Percentiles rank a stretch among this genome's conserved stretches.
These are phyloP conservation scores for Mycena pura DNA, from an alignment of 768 basidiomycete species.

Conservation along the genomic window DNA sequence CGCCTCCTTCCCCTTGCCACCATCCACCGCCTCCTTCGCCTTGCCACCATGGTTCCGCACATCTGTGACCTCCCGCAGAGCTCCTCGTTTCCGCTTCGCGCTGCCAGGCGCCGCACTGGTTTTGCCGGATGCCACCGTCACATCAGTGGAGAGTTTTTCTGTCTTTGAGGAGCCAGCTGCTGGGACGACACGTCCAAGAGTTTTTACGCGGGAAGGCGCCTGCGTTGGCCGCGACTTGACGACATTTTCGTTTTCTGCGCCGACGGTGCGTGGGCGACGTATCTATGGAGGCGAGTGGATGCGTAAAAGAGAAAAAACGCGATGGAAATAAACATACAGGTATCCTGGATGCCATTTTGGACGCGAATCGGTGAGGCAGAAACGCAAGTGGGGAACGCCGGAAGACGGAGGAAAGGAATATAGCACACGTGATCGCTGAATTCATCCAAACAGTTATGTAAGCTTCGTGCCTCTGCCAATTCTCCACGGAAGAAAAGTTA, in stretches of 20 bases:
- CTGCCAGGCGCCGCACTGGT: constrained; percentile 2
- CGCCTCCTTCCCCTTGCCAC: background rate
- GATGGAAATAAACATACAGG: background rate
- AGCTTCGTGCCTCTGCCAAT: no score
- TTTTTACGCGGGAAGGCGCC: constrained; percentile 5
- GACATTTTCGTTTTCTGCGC: constrained; percentile 23
- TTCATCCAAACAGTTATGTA: no score
- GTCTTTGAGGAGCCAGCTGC: background rate
- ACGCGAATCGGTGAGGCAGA: no score
- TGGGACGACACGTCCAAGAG: background rate
- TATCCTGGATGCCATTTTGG: constrained; percentile 26
- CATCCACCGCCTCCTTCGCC: background rate
- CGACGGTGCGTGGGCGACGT: constrained; percentile 17
- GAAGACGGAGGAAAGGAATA: no score
- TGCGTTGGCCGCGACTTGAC: background rate
- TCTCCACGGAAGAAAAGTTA: no score
- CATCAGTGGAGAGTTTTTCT: background rate
- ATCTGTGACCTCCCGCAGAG: constrained; percentile 16
- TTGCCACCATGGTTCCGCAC: constrained; percentile 5
- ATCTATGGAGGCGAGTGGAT: constrained; percentile 2
- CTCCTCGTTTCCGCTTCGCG: constrained; percentile 26
- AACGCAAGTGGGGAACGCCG: no score
- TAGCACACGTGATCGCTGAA: no score
- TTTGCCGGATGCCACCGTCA: constrained; percentile 4
- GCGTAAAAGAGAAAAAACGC: background rate